Evolutionary conservation across 139 green algal genomes (phyloP).

Genomic region (Zygnema circumcarinatum): DNA sequence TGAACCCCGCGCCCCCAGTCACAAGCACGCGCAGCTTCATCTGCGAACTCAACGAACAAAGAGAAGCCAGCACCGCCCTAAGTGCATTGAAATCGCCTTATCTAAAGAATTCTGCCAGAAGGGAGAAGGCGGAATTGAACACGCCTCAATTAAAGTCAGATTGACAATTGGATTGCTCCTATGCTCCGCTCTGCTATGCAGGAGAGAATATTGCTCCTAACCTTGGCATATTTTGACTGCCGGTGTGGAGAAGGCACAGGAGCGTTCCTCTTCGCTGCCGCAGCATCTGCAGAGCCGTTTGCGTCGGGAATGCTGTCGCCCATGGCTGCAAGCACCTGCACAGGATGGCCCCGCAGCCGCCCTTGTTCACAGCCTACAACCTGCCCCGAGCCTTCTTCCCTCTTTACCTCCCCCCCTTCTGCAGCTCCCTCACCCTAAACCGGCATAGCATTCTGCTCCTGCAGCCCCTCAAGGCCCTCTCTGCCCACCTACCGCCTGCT

Average conservation of each 20-base stretch:
- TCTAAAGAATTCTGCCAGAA: no score
- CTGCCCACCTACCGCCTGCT: no score
- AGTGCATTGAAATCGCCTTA: no score
- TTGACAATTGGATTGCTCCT: background rate
- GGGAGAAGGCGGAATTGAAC: no score
- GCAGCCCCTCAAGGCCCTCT: background rate
- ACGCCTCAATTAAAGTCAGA: background rate
- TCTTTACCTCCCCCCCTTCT: no score
- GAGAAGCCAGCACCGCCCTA: no score
- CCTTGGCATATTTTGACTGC: constrained; percentile 38
- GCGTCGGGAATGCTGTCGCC: background rate
- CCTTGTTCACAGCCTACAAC: background rate
- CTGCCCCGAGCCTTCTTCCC: no score
- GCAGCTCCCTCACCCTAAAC: background rate
- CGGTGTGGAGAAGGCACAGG: constrained; percentile 9
- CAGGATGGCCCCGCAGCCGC: no score
- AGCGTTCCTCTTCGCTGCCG: background rate
- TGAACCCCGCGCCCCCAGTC: constrained; percentile 95
- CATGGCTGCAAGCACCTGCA: background rate
- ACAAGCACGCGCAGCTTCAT: constrained; percentile 78
- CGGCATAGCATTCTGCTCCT: background rate
- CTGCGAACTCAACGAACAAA: background rate
- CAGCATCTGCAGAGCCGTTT: constrained; percentile 6
- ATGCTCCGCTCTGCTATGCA: background rate
- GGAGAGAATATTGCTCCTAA: background rate